phyloP scores from a whole-genome alignment of 2,329 filamentous ascomycete species.

The Talaromyces sp. region DNA sequence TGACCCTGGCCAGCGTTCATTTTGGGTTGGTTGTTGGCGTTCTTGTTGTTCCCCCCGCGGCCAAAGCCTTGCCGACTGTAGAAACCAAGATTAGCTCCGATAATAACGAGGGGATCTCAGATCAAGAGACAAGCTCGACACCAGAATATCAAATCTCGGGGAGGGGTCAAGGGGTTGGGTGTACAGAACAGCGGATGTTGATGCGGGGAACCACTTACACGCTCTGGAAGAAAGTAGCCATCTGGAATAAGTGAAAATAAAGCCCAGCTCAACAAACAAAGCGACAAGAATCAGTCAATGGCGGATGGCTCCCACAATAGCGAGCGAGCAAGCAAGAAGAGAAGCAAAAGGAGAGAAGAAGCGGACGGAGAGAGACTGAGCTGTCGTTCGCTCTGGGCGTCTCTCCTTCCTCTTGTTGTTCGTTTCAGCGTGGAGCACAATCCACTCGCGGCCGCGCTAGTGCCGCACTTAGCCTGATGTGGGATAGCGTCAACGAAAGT shows the following conservation, averaged over 20 bases:
- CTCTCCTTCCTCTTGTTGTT: constrained; percentile 14
- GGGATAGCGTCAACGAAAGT: constrained; percentile 14
- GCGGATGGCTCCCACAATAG: constrained; percentile 6
- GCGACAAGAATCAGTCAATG: background rate
- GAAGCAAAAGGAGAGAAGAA: constrained; percentile 10
- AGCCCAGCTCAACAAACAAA: constrained; percentile 18
- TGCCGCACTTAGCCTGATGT: background rate
- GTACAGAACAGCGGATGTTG: constrained; percentile 16
- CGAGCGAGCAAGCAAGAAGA: background rate
- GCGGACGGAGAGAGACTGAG: constrained; percentile 13
- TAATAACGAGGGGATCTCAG: background rate
- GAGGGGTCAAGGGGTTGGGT: constrained; percentile 7
- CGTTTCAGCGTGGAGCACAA: constrained; percentile 21
- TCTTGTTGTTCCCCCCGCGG: constrained; percentile 49
- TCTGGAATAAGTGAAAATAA: constrained; percentile 27
- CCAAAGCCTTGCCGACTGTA: constrained; percentile 51
- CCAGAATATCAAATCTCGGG: background rate
- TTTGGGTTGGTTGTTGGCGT: constrained; percentile 41
- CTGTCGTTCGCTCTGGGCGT: constrained; percentile 18
- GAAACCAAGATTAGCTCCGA: constrained; percentile 11
- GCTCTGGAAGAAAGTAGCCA: constrained; percentile 52
- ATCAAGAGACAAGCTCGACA: constrained; percentile 13
- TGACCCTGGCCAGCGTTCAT: constrained; percentile 37
- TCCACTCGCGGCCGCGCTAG: constrained; percentile 15
- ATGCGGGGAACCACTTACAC: constrained; percentile 43